Conservation (phyloP, 495 filamentous ascomycete species). For the Parathielavia hyrcaniae region DNA sequence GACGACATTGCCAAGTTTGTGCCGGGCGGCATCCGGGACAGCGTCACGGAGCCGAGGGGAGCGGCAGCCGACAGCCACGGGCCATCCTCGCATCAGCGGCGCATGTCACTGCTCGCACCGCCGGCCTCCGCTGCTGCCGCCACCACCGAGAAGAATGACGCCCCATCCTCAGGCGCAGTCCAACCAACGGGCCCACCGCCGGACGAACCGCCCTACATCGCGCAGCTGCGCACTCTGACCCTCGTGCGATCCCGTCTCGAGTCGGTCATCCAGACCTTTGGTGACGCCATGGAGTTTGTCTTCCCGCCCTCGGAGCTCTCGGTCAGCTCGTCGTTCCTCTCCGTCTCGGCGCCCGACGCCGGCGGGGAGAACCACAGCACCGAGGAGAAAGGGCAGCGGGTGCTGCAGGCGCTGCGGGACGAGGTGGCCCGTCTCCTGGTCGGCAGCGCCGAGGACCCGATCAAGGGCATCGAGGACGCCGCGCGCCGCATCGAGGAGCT, state of each 20-base stretch:
- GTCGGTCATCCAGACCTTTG: slow-evolving; percentile 79
- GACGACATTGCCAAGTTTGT: slow-evolving; percentile 66
- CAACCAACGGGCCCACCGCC: slow-evolving; percentile 17
- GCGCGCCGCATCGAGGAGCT: slow-evolving; percentile 64
- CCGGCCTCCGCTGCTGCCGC: slow-evolving; percentile 12
- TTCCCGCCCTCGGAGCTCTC: slow-evolving; percentile 74
- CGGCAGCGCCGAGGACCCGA: slow-evolving; percentile 39
- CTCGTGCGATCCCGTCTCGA: slow-evolving; percentile 77
- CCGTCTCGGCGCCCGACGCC: slow-evolving; percentile 70
- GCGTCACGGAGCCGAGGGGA: slow-evolving; percentile 13
- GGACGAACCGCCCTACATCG: slow-evolving; percentile 63
- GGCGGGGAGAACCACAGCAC: slow-evolving; percentile 55
- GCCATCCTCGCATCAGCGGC: slow-evolving; percentile 26
- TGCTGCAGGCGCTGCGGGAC: slow-evolving; percentile 57
- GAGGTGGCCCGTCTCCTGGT: slow-evolving; percentile 70
- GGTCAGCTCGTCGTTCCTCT: slow-evolving; percentile 68
- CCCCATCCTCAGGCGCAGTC: slow-evolving; percentile 10
- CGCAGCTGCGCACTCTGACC: slow-evolving; percentile 71
- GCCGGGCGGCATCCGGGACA: slow-evolving; percentile 42
- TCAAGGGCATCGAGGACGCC: slow-evolving; percentile 62
- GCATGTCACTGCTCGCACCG: slow-evolving; percentile 8
- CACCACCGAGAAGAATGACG: slow-evolving; percentile 6
- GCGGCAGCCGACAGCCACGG: slow-evolving; percentile 5
- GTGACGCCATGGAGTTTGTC: slow-evolving; percentile 88
- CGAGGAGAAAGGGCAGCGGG: slow-evolving; percentile 74